A percentile compares a stretch with the other conserved stretches of the same genome.
These are phyloP conservation scores for Thelonectria olida DNA, from an alignment of 2,329 filamentous ascomycete species.

Conservation along the genomic window DNA sequence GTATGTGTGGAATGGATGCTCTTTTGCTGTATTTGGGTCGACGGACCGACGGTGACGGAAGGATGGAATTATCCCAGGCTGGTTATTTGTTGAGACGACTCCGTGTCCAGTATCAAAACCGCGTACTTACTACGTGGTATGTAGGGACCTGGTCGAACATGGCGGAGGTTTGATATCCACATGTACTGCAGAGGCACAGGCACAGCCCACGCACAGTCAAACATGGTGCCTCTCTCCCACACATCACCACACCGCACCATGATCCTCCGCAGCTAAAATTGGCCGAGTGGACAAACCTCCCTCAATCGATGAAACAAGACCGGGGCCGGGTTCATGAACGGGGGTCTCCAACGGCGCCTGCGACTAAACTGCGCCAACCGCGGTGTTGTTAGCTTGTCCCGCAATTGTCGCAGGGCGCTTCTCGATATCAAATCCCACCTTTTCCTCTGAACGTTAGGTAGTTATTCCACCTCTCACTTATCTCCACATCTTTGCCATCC, in stretches of 20 bases:
- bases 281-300: conserved; percentile 18
- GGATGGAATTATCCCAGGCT: conserved; percentile 4
- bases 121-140: background rate
- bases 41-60: conserved; percentile 11
- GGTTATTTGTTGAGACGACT: background rate
- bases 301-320: conserved; percentile 24
- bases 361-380: conserved; percentile 27
- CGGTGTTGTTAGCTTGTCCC: conserved; percentile 15
- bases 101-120: conserved; percentile 1
- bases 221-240: background rate
- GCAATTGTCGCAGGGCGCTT: conserved; percentile 16
- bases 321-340: conserved; percentile 14
- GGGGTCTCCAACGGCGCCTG: conserved; percentile 24
- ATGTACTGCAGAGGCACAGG: background rate
- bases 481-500: background rate
- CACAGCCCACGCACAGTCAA: too few species aligned
- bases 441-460: background rate
- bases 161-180: too few species aligned
- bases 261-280: conserved; percentile 18
- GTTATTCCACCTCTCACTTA: background rate
- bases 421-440: background rate
- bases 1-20: background rate
- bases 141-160: too few species aligned
- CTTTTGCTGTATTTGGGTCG: conserved; percentile 8
- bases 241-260: conserved; percentile 12